These are phyloP conservation scores for Mucor sp. DNA, from an alignment of 371 early-diverging fungal genomes.

Conservation along the genomic window DNA sequence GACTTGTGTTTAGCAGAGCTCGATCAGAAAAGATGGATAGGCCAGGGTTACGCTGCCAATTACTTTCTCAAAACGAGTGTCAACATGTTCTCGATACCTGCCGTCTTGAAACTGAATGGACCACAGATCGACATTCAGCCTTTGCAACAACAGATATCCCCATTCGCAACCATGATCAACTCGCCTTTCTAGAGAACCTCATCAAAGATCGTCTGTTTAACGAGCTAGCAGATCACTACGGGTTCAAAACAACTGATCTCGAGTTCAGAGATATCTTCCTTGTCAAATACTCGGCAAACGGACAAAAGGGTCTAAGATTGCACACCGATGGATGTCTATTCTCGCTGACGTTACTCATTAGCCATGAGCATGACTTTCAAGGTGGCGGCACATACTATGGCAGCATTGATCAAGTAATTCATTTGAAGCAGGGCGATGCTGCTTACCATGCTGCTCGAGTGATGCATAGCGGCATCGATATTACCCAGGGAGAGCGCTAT, in stretches of 20 bases:
- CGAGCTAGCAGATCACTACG: constrained; percentile 28
- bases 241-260: constrained; percentile 43
- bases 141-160: constrained; percentile 63
- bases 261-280: constrained; percentile 62
- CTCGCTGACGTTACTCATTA: constrained; percentile 59
- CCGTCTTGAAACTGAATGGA: constrained; percentile 37
- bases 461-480: constrained; percentile 51
- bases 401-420: constrained; percentile 30
- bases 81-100: constrained; percentile 30
- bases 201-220: constrained; percentile 28
- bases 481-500: constrained; percentile 46
- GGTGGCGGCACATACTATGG: constrained; percentile 63
- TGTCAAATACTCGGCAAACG: constrained; percentile 47
- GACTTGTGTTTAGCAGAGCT: constrained; percentile 14
- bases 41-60: constrained; percentile 26
- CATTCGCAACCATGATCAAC: constrained; percentile 17
- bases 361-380: constrained; percentile 50
- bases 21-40: constrained; percentile 7
- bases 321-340: constrained; percentile 68
- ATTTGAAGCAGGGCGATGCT: constrained; percentile 50
- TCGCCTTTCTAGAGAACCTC: constrained; percentile 15
- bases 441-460: constrained; percentile 56
- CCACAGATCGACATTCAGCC: constrained; percentile 52
- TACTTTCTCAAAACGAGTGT: constrained; percentile 36
- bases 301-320: constrained; percentile 45